Evolutionary conservation across 2,329 filamentous ascomycete species (phyloP).

Genomic region (Plenodomus biglobosus): DNA sequence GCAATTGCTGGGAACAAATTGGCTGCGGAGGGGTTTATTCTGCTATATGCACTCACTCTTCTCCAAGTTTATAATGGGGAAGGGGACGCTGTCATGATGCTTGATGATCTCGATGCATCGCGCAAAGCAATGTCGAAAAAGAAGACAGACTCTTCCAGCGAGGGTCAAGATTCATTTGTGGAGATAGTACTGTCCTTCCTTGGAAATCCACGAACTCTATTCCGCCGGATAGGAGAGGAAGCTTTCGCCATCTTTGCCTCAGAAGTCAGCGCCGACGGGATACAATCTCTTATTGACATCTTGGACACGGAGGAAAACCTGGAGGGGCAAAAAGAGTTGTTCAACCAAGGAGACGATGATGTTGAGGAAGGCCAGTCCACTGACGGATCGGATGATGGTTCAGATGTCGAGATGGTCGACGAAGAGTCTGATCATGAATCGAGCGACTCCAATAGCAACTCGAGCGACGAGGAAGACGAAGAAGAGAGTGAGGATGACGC

Average conservation of each 20-base stretch:
- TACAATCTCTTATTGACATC: conserved; percentile 69
- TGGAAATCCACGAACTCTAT: conserved; percentile 78
- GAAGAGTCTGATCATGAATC: conserved; percentile 31
- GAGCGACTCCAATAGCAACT: conserved; percentile 21
- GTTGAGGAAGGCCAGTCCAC: conserved; percentile 48
- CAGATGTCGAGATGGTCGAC: conserved; percentile 51
- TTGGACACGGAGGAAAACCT: conserved; percentile 77
- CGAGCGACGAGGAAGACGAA: conserved; percentile 21
- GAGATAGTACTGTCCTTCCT: conserved; percentile 91
- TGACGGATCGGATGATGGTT: conserved; percentile 51
- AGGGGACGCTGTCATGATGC: conserved; percentile 76
- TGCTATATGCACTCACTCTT: conserved; percentile 81
- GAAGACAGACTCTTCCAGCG: conserved; percentile 20
- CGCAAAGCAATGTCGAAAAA: conserved; percentile 61
- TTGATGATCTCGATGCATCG: conserved; percentile 79
- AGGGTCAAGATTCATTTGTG: conserved; percentile 57
- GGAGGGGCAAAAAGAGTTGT: conserved; percentile 82
- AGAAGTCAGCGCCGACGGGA: conserved; percentile 70
- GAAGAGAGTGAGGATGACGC: conserved; percentile 49
- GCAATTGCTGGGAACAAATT: conserved; percentile 33
- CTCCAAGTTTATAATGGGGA: conserved; percentile 91
- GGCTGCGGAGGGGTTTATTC: conserved; percentile 65
- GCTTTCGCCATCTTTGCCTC: conserved; percentile 82
- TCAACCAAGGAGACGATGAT: conserved; percentile 60
- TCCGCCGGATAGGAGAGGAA: conserved; percentile 82